Conservation (phyloP, 2,329 filamentous ascomycete species). For the Didymosphaeria variabile region DNA sequence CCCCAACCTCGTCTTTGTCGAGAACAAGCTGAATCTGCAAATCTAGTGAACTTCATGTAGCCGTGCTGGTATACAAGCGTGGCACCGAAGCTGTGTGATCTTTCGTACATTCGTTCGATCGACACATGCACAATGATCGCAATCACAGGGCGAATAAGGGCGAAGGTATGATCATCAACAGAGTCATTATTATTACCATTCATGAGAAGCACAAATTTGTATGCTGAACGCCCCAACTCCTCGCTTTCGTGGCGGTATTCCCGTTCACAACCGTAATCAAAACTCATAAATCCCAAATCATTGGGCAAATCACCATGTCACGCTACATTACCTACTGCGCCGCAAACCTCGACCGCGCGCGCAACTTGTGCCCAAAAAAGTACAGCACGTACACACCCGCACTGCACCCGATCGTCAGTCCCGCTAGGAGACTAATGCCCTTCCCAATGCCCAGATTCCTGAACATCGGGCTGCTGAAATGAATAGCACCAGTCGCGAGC, state of each 20-base stretch:
- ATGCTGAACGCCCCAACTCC: conserved; percentile 2
- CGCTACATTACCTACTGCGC: conserved; percentile 29
- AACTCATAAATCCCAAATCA: background rate
- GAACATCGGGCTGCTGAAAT: conserved; percentile 69
- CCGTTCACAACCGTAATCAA: background rate
- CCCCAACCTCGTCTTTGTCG: no score
- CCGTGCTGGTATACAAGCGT: no score
- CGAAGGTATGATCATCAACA: background rate
- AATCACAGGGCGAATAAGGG: background rate
- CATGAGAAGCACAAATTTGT: background rate
- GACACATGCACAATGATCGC: background rate
- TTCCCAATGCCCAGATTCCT: conserved; percentile 66
- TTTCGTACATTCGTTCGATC: no score
- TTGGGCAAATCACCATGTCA: background rate
- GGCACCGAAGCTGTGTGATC: no score
- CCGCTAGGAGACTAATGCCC: conserved; percentile 63
- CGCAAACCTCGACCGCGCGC: conserved; percentile 44
- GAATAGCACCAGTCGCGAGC: conserved; percentile 67
- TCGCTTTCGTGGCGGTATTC: background rate
- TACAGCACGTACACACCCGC: conserved; percentile 69
- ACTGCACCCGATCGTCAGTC: conserved; percentile 50
- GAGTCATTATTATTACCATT: background rate
- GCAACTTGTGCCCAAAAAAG: conserved; percentile 50
- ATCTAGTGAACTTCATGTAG: no score
- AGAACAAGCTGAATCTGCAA: no score